phyloP scores from a whole-genome alignment of 768 basidiomycete genomes.

The Terana coerulea region DNA sequence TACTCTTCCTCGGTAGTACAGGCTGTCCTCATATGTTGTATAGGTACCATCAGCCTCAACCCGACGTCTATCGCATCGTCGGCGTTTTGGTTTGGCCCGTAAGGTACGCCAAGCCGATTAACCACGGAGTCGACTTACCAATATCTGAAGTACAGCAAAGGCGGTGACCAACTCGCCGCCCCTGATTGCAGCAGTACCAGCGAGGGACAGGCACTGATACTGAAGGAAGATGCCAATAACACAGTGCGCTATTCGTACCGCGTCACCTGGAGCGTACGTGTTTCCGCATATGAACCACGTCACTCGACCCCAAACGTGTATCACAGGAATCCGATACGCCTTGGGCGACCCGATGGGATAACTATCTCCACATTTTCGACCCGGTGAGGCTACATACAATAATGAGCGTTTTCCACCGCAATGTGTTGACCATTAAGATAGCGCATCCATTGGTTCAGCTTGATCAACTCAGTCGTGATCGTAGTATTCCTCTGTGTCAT shows the following conservation, averaged over 20 bases:
- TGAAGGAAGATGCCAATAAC: constrained; percentile 60
- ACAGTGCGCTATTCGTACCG: constrained; percentile 82
- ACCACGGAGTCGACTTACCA: neutral
- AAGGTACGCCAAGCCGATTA: constrained; percentile 29
- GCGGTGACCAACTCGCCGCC: constrained; percentile 49
- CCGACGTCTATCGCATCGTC: constrained; percentile 78
- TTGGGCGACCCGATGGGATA: constrained; percentile 96
- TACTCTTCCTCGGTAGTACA: neutral
- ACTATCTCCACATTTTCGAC: constrained; percentile 91
- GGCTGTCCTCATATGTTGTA: constrained; percentile 9
- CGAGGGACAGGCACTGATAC: constrained; percentile 41
- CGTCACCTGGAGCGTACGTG: constrained; percentile 78
- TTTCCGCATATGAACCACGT: neutral
- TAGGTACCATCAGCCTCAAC: constrained; percentile 78
- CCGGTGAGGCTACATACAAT: constrained; percentile 34
- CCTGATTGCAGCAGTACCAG: constrained; percentile 48
- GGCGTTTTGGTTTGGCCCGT: constrained; percentile 86
- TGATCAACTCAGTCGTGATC: constrained; percentile 90
- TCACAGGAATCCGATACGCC: constrained; percentile 77
- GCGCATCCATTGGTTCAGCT: constrained; percentile 93
- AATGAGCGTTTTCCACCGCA: neutral
- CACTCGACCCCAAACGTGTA: neutral
- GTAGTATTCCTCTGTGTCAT: constrained; percentile 88
- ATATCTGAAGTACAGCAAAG: constrained; percentile 47
- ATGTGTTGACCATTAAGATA: too few relatives aligned